Percentiles rank a stretch among this genome's conserved stretches.
Evolutionary conservation across 2,329 filamentous ascomycete genomes (phyloP).

Genomic region (Penicillium sp.): DNA sequence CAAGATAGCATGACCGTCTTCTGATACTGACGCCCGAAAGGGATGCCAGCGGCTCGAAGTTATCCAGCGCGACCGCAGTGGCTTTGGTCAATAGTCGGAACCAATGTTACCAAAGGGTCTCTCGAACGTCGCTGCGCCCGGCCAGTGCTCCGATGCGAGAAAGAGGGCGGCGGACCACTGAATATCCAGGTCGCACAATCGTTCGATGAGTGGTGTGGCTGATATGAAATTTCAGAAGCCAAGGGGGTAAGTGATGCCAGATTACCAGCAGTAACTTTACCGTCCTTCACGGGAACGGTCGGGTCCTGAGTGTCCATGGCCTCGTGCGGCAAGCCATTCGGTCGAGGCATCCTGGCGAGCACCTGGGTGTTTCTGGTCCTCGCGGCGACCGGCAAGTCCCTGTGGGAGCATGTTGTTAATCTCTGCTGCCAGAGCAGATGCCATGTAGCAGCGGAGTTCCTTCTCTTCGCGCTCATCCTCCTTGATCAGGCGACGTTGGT

Average conservation of each 20-base stretch:
- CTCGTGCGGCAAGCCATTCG: constrained; percentile 32
- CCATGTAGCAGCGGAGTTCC: constrained; percentile 46
- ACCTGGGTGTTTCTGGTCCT: constrained; percentile 44
- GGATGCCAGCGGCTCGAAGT: not conserved
- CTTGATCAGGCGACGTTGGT: constrained; percentile 54
- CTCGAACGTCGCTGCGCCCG: constrained; percentile 9
- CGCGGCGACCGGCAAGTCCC: constrained; percentile 26
- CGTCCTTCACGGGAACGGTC: constrained; percentile 34
- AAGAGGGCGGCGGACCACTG: not conserved
- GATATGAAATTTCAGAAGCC: constrained; percentile 1
- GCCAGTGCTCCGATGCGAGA: constrained; percentile 5
- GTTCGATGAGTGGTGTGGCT: constrained; percentile 10
- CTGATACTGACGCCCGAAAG: not conserved
- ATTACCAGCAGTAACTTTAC: constrained; percentile 20
- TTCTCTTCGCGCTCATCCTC: constrained; percentile 51
- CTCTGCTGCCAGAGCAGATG: constrained; percentile 45
- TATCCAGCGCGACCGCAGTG: constrained; percentile 9
- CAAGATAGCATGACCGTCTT: not conserved
- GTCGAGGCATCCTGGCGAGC: constrained; percentile 34
- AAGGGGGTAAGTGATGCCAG: not conserved
- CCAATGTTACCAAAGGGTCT: not conserved
- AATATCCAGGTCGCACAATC: constrained; percentile 10
- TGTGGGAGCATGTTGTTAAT: constrained; percentile 44
- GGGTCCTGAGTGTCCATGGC: constrained; percentile 33
- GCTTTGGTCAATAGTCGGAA: constrained; percentile 4